Evolutionary conservation across 2,329 filamentous ascomycete species (phyloP).

Genomic region (Ceratocystis smalleyi): DNA sequence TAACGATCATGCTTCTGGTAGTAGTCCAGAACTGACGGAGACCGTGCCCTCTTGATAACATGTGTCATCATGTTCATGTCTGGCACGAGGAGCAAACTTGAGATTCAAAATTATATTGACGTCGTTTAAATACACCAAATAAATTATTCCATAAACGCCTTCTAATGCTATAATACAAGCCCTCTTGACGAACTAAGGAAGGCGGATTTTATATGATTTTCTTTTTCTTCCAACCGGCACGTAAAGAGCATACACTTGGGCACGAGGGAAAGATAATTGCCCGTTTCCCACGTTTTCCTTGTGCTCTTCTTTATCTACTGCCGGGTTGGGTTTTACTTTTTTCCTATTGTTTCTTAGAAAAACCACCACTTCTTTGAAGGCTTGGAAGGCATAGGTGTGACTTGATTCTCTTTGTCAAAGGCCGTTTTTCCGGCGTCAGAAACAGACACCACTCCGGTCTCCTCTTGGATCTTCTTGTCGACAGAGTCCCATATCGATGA

Average conservation of each 20-base stretch:
- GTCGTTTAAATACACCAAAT: conserved; percentile 18
- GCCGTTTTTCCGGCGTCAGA: background rate
- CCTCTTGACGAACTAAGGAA: conserved; percentile 17
- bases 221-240: background rate
- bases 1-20: background rate
- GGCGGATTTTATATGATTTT: background rate
- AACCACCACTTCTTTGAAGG: conserved; percentile 18
- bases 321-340: background rate
- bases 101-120: background rate
- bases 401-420: conserved; percentile 3
- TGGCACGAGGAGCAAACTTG: background rate
- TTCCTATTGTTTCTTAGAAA: conserved; percentile 1
- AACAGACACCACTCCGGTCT: background rate
- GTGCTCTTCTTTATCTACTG: background rate
- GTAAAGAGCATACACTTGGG: background rate
- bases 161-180: conserved; percentile 27
- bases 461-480: conserved; percentile 17
- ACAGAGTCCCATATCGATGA: conserved; percentile 18
- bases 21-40: background rate
- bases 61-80: background rate
- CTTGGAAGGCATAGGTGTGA: conserved; percentile 17
- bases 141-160: conserved; percentile 27
- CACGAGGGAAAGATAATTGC: background rate
- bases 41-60: background rate
- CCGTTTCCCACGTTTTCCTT: background rate